phyloP scores from a whole-genome alignment of 306 rosid species.

The Quercus dentata region DNA sequence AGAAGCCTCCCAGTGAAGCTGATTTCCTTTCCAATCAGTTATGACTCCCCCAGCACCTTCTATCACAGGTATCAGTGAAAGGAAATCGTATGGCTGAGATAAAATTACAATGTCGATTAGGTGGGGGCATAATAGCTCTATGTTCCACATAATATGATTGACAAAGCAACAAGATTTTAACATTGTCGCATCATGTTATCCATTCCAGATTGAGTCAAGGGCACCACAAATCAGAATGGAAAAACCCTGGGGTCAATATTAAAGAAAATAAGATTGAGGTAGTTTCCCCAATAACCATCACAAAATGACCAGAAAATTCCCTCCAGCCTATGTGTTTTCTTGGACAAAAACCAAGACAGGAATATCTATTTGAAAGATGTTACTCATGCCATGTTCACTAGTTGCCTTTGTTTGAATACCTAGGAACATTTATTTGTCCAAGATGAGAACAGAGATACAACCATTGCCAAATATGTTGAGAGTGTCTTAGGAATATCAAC shows the following conservation, averaged over 20 bases:
- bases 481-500: background rate
- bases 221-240: background rate
- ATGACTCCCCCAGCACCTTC: conserved; percentile 94
- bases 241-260: background rate
- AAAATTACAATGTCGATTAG: background rate
- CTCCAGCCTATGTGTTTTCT: background rate
- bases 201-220: no score
- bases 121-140: background rate
- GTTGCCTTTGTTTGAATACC: background rate
- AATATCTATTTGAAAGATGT: background rate
- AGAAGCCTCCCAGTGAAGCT: conserved; percentile 84
- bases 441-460: background rate
- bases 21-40: conserved; percentile 91
- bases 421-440: background rate
- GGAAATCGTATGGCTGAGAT: conserved; percentile 88
- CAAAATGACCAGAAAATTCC: background rate
- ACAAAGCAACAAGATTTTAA: background rate
- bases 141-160: background rate
- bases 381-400: background rate
- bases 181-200: no score
- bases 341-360: background rate
- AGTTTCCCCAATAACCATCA: background rate
- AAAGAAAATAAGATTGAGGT: background rate
- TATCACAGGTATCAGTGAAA: conserved; percentile 81
- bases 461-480: background rate